Base-by-base conservation (phyloP, 805 yeast species). In the Metahyphopichia silvanorum region DNA sequence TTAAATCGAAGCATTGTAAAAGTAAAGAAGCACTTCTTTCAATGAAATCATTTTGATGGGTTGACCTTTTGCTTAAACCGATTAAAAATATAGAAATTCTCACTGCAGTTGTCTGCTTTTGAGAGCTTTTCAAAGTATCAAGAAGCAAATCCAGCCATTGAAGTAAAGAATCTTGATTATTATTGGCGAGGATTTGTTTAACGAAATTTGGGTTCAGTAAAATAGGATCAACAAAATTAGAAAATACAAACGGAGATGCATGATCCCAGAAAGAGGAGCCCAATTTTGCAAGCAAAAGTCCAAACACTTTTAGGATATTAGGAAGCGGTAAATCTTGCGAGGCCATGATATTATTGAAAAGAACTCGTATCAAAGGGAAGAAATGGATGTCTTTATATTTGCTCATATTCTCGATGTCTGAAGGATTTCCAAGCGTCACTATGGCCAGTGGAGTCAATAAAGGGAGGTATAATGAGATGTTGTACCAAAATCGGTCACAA, bases 181-280 rank as follows among this genome's bases (percentile, higher is more conserved):
- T 11, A 52, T 40, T 27, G 38, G 29, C 14, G 3, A 44, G 46
- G 18, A 80, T 47, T 32, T 53, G 59, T 12, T 55, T 57, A 1
- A 61, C 46, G 43, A 66, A 77, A 29, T 63, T 56, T 1, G 80
- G 77, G 43, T 74, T 79, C 13, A 72, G 71, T 29, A 82, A 66
- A 1, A 82, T 63, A 12, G 77, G 68, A 41, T 82, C 88, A 32
- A 83, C 53, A 27, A 80, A 61, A 38, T 77, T 78, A 18, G 65
- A 67, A 38, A 71, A 74, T 2, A 74, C 72, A 38, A 63, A 71
- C 0, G 85, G 86, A 1, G 71, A 59, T 3, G 78, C 65, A 16
- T 58, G 43, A 0, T 51, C 45, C 91, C 93, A 86, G 37, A 80
- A 74, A 3, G 60, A 57, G 0, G 46, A 13, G 6, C 66, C 69